These are phyloP conservation scores for Periconia sp. DNA, from an alignment of 2,329 filamentous ascomycete species.

Conservation along the genomic window DNA sequence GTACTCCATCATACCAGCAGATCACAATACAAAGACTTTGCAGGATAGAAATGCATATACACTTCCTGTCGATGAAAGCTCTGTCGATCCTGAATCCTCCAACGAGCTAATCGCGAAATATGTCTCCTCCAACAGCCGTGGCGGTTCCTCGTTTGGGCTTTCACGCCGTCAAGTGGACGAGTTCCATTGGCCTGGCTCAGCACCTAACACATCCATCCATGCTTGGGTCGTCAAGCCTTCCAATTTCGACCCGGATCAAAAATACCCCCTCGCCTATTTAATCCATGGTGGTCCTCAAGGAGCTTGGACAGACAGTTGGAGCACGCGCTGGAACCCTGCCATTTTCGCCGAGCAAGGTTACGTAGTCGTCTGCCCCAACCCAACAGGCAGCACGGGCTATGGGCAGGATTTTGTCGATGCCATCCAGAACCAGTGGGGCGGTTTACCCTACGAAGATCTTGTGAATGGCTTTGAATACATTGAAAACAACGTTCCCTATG, in stretches of 20 bases:
- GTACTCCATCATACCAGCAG: conserved; percentile 60
- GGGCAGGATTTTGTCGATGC: conserved; percentile 76
- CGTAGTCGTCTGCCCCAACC: conserved; percentile 78
- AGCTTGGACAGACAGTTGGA: conserved; percentile 75
- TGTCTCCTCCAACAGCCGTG: conserved; percentile 66
- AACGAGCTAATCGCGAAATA: conserved; percentile 23
- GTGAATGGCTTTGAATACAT: conserved; percentile 77
- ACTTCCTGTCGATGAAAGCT: conserved; percentile 23
- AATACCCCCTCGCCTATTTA: conserved; percentile 76
- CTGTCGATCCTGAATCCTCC: conserved; percentile 29
- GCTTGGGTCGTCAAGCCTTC: conserved; percentile 67
- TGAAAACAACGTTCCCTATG: conserved; percentile 63
- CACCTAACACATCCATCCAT: conserved; percentile 63
- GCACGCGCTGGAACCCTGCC: conserved; percentile 81
- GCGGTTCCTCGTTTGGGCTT: conserved; percentile 68
- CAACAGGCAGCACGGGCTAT: conserved; percentile 80
- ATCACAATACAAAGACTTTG: conserved; percentile 6
- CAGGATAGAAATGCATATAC: conserved; percentile 11
- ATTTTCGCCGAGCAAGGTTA: conserved; percentile 88
- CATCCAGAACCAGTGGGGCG: conserved; percentile 82
- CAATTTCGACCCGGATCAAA: conserved; percentile 68
- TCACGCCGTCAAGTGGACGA: conserved; percentile 65
- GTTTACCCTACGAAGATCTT: conserved; percentile 79
- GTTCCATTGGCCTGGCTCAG: conserved; percentile 69
- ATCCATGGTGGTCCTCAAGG: conserved; percentile 84